Base-by-base conservation (phyloP, 306 rosid species). In the Cucumis cinereus region DNA sequence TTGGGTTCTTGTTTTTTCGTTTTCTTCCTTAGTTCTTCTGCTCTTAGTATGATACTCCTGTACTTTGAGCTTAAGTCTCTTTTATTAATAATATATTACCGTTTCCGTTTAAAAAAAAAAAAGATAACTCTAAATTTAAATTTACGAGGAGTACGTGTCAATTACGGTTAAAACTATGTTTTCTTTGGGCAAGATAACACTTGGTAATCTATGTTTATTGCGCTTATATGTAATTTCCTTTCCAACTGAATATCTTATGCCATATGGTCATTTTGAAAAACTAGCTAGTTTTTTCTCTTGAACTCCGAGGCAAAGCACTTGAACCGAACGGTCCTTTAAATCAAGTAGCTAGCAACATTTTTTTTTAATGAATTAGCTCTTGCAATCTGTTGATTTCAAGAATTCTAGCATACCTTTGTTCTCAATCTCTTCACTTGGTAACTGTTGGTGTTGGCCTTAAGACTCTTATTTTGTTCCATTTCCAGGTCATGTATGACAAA, bases 401-500 rank as follows among this genome's bases (percentile, higher is more conserved):
- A 71, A 45, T 49, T 26, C 38, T 70, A 22, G 54, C 24, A 16
- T 49, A 26, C 16, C 23, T 7, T 10, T 71, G 58, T 70, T 24
- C 75, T 70, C 26, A 26, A 24, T 45, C 23, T 45, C 23, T 24
- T 47, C 12, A 45, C 58, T 49, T 24, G 59, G 24, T 49, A 26
- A 19, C 23, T 26, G 43, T 71, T 71, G 76, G 43, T 26, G 19
- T 49, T 50, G 76, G 45, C 45, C 50, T 49, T 20, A 22, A 41
- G 8, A 49, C 9, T 75, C 33, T 63, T 19, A 7, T 9, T 49
- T 81, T 82, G 58, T 70, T 47, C 58, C 75, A 56, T 82, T 77
- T 33, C 40, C 80, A 94, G 98, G 98, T 94, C 57, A 91, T 91
- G 97, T 90, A 86, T 81, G 97, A 91, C 69, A 94, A 94, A 79